A percentile compares a stretch with the other conserved stretches of the same genome.
Conservation (phyloP, 495 filamentous ascomycete species). For the Neurospora sp. region DNA sequence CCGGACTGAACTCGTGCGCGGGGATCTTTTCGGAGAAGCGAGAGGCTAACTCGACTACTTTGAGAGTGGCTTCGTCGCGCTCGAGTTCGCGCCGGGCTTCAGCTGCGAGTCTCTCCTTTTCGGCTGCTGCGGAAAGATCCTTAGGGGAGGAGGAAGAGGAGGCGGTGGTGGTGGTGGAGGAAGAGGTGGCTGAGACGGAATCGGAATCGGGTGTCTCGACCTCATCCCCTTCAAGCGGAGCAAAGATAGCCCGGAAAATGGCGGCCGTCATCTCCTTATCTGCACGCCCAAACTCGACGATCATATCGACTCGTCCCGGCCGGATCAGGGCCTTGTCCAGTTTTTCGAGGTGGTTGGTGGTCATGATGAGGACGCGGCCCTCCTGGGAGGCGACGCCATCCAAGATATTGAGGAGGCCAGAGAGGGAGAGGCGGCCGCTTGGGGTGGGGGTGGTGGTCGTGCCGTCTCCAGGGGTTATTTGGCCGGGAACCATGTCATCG, state of each 20-base stretch:
- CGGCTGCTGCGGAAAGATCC: slow-evolving; percentile 2
- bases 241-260: slow-evolving; percentile 41
- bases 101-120: slow-evolving; percentile 13
- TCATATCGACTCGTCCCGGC: slow-evolving; percentile 69
- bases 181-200: background rate
- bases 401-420: slow-evolving; percentile 67
- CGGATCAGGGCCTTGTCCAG: slow-evolving; percentile 69
- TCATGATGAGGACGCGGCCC: slow-evolving; percentile 75
- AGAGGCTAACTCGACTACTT: slow-evolving; percentile 29
- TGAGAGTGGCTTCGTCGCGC: slow-evolving; percentile 28
- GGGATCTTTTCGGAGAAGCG: slow-evolving; percentile 56
- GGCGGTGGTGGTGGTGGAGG: too few species aligned
- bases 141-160: background rate
- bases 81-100: slow-evolving; percentile 21
- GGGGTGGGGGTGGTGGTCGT: slow-evolving; percentile 3
- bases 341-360: slow-evolving; percentile 69
- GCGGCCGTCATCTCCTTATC: slow-evolving; percentile 32
- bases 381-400: slow-evolving; percentile 73
- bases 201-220: slow-evolving; percentile 9
- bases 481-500: slow-evolving; percentile 19
- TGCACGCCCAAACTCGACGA: slow-evolving; percentile 51
- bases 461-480: slow-evolving; percentile 14
- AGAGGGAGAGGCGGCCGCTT: slow-evolving; percentile 52
- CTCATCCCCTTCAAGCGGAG: slow-evolving; percentile 33
- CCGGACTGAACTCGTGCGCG: slow-evolving; percentile 54